These are phyloP conservation scores for Heterobasidion annosum DNA, from an alignment of 1,284 basidiomycete genomes.

Conservation along the genomic window DNA sequence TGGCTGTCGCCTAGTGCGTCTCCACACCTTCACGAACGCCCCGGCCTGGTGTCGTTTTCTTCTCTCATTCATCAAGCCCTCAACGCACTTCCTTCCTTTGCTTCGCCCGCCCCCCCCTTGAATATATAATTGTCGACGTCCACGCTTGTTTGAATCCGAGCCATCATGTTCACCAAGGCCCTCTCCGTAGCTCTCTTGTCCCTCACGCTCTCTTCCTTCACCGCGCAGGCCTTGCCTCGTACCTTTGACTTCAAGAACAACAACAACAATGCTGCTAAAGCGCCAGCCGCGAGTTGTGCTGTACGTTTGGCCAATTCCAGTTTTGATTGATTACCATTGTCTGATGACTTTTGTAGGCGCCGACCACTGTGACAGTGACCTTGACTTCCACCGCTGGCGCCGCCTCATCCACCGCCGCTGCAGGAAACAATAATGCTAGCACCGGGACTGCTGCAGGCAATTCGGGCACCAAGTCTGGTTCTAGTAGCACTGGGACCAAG, in stretches of 20 bases:
- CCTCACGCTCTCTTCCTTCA: slow-evolving; percentile 16
- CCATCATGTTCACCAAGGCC: slow-evolving; percentile 23
- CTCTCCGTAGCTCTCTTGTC: slow-evolving; percentile 20
- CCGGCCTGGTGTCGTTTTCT: slow-evolving; percentile 26
- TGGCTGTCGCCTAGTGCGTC: slow-evolving; percentile 21
- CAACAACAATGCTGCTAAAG: slow-evolving; percentile 9
- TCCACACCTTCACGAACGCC: slow-evolving; percentile 12
- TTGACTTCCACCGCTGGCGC: slow-evolving; percentile 10
- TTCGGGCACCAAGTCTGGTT: not conserved
- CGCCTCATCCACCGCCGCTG: slow-evolving; percentile 3
- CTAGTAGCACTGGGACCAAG: not conserved
- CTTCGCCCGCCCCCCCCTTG: slow-evolving; percentile 11
- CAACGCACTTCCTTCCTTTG: slow-evolving; percentile 17
- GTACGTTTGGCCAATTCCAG: not conserved
- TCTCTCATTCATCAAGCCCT: slow-evolving; percentile 14
- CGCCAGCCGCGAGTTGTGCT: slow-evolving; percentile 7
- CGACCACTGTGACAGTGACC: slow-evolving; percentile 13
- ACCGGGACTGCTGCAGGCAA: not conserved
- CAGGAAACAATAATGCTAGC: not conserved
- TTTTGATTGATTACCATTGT: not conserved
- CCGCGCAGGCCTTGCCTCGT: not conserved
- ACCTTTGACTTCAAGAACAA: not conserved
- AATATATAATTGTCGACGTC: slow-evolving; percentile 9
- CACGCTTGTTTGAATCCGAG: slow-evolving; percentile 6
- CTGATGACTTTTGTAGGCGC: slow-evolving; percentile 5